A percentile compares a stretch with the other conserved stretches of the same genome.
Conservation (phyloP, 352 stramenopile genomes). For the Globisporangium sylvaticum region DNA sequence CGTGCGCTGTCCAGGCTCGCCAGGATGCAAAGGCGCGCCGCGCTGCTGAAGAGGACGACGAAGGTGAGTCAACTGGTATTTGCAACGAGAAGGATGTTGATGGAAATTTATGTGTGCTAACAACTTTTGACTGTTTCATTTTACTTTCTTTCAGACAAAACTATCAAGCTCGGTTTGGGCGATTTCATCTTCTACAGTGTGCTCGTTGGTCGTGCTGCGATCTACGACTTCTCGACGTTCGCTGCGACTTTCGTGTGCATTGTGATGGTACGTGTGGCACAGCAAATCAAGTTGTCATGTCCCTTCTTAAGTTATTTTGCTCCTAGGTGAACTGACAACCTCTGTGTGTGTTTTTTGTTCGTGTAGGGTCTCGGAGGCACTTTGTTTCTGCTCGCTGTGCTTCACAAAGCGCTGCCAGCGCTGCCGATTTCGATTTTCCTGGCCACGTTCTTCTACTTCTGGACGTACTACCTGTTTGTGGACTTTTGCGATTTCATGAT, state of each 20-base stretch:
- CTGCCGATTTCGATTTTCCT: constrained; percentile 94
- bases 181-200: constrained; percentile 99
- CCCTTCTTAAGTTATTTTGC: neutral
- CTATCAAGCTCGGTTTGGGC: constrained; percentile 92
- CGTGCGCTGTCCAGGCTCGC: constrained; percentile 63
- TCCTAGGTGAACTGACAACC: neutral
- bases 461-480: constrained; percentile 79
- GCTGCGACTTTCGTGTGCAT: constrained; percentile 91
- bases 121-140: neutral
- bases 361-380: constrained; percentile 89
- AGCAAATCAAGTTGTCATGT: neutral
- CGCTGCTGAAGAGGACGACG: constrained; percentile 51
- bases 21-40: constrained; percentile 46
- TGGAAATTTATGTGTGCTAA: neutral
- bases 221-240: constrained; percentile 95
- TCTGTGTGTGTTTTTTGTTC: constrained; percentile 1
- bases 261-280: constrained; percentile 76
- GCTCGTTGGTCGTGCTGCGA: constrained; percentile 93
- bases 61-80: constrained; percentile 22
- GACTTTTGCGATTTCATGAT: constrained; percentile 85
- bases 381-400: constrained; percentile 92
- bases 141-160: constrained; percentile 49
- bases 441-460: constrained; percentile 79
- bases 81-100: neutral
- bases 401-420: constrained; percentile 92